Conservation (phyloP, 805 yeast genomes). For the Scheffersomyces lignosus region DNA sequence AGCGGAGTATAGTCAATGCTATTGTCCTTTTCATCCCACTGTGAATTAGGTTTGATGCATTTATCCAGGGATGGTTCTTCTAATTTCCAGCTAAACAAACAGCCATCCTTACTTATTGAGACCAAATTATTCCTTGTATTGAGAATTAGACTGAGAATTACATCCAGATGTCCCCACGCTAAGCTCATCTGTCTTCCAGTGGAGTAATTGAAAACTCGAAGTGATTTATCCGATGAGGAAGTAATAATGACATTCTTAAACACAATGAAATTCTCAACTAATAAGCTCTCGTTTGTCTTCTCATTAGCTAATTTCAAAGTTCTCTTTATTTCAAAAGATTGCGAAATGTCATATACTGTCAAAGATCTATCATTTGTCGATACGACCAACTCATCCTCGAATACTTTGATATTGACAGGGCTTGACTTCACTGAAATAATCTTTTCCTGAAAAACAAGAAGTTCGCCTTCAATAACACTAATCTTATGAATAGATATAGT, state of each 20-base stretch:
- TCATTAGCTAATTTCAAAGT: constrained; percentile 44
- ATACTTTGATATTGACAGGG: constrained; percentile 44
- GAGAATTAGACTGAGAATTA: constrained; percentile 43
- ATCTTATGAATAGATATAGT: constrained; percentile 55
- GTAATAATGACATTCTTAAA: constrained; percentile 33
- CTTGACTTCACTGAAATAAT: constrained; percentile 51
- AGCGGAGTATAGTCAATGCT: constrained; percentile 13
- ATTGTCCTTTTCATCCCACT: constrained; percentile 1
- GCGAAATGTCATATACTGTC: constrained; percentile 35
- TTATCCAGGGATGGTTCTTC: constrained; percentile 1
- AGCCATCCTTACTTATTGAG: constrained; percentile 54
- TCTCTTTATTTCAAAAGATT: constrained; percentile 32
- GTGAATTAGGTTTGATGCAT: neutral
- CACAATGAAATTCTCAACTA: constrained; percentile 45
- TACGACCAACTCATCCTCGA: constrained; percentile 43
- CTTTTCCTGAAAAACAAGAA: constrained; percentile 38
- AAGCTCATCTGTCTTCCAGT: constrained; percentile 49
- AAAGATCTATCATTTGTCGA: constrained; percentile 54
- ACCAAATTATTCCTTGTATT: constrained; percentile 25
- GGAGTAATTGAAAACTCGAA: constrained; percentile 47
- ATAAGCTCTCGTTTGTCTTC: constrained; percentile 38
- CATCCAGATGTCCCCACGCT: constrained; percentile 56
- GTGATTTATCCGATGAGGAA: constrained; percentile 57
- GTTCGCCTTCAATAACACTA: constrained; percentile 16
- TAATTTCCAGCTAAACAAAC: constrained; percentile 50